These are phyloP conservation scores for Penicillium sp. DNA, from an alignment of 2,329 filamentous ascomycete genomes.

Conservation along the genomic window DNA sequence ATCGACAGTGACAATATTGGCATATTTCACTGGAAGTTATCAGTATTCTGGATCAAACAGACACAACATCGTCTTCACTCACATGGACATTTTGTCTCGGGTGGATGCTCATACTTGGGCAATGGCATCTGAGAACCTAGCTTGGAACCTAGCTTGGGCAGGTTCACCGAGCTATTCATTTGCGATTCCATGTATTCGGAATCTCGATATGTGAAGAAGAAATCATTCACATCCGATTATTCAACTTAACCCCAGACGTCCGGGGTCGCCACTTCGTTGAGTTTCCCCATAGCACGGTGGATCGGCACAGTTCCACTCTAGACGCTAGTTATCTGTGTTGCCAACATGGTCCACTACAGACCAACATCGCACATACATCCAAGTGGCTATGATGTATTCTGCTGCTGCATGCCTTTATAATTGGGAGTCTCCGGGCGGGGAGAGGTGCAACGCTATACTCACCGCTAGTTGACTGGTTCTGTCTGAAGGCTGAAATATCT, in stretches of 20 bases:
- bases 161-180: not conserved
- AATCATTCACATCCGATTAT: not conserved
- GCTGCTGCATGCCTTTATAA: not conserved
- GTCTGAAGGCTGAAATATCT: not conserved
- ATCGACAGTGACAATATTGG: conserved; percentile 55
- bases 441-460: not conserved
- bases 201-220: not conserved
- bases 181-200: not conserved
- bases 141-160: not conserved
- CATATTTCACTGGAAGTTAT: conserved; percentile 24
- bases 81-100: conserved; percentile 12
- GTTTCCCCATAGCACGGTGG: not conserved
- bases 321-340: not conserved
- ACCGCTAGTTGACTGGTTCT: not conserved
- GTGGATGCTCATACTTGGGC: conserved; percentile 10
- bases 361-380: not conserved
- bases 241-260: not conserved
- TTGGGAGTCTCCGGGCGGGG: not conserved
- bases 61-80: not conserved
- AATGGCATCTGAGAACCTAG: not conserved
- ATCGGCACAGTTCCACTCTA: not conserved
- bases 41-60: not conserved
- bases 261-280: not conserved
- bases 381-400: not conserved
- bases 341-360: not conserved